Evolutionary conservation across 805 yeast species (phyloP), one percentile per base, ranked within the genome.

Genomic region (Wickerhamomyces alni): DNA sequence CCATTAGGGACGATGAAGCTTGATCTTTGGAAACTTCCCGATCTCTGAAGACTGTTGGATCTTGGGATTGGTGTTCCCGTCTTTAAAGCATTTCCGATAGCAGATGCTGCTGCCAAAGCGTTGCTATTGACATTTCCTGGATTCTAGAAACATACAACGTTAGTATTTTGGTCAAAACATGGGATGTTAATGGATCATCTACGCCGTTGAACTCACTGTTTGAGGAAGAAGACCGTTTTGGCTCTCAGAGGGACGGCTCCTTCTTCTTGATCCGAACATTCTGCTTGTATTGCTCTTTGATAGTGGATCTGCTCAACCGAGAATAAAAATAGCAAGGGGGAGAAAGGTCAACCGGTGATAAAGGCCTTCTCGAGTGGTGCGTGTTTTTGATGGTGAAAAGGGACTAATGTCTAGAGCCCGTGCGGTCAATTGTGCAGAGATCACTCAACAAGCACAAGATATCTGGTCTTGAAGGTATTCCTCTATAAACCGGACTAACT

Each of bases 101-200:
- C 75, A 8, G 74, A 60, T 3, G 84, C 84, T 19, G 85, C 85
- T 7, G 83, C 85, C 19, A 78, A 48, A 1, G 85, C 85, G 36
- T 72, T 72, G 3, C 75, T 62, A 42, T 66, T 62, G 9, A 70
- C 64, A 27, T 55, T 44, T 3, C 51, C 42, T 2, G 50, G 48
- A 40, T 49, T 45, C 51, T 53, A 35, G 48, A 46, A 15, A 33
- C 9, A 39, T 15, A 12, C 5, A 5, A 1, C 13, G 48, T 45
- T 37, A 42, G 48, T 51, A 26, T 45, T 39, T 38, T 44, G 46
- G 1, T 53, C 54, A 15, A 54, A 51, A n/a, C 51, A 46, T n/a
- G n/a, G 25, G 48, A 19, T 33, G 33, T 17, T 17, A 31, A 19
- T 15, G 35, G 19, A 11, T 33, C 33, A 9, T 25, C 18, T n/a